Evolutionary conservation across 139 green algal genomes (phyloP).

Genomic region (Nannochloris sp.): DNA sequence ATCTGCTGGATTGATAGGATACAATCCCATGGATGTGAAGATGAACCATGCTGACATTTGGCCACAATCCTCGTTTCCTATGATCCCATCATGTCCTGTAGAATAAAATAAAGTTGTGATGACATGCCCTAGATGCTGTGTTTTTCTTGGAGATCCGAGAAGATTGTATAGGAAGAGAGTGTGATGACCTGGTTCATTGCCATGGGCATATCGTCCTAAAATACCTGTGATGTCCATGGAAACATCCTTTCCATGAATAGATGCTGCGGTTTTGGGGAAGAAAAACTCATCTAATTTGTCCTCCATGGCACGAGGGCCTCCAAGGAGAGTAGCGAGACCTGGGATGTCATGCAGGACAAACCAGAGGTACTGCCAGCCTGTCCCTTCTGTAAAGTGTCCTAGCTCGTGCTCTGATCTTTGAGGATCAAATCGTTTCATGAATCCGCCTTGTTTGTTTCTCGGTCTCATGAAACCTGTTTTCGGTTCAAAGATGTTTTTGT

Average conservation of each 20-base stretch:
- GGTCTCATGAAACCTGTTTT: slow-evolving; percentile 10
- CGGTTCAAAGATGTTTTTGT: slow-evolving; percentile 4
- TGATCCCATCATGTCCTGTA: slow-evolving; percentile 1
- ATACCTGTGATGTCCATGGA: slow-evolving; percentile 4
- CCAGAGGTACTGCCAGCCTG: slow-evolving; percentile 7
- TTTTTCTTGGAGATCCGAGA: background rate
- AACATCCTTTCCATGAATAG: background rate
- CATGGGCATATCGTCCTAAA: slow-evolving; percentile 10
- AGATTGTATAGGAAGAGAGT: slow-evolving; percentile 5
- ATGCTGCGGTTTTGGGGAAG: background rate
- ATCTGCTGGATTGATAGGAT: slow-evolving; percentile 8
- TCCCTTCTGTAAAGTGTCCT: slow-evolving; percentile 8
- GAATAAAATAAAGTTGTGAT: background rate
- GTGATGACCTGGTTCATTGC: slow-evolving; percentile 9
- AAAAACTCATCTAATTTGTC: slow-evolving; percentile 7
- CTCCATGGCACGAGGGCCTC: background rate
- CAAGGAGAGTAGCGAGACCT: slow-evolving; percentile 2
- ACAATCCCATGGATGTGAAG: slow-evolving; percentile 6
- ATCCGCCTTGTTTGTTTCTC: background rate
- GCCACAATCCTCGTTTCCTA: slow-evolving; percentile 12
- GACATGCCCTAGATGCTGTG: background rate
- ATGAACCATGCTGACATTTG: slow-evolving; percentile 13
- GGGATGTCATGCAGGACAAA: slow-evolving; percentile 3
- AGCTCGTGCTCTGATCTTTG: background rate
- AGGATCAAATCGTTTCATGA: slow-evolving; percentile 1